These are phyloP conservation scores for Claviceps sp. DNA, from an alignment of 2,329 filamentous ascomycete species.

Conservation along the genomic window DNA sequence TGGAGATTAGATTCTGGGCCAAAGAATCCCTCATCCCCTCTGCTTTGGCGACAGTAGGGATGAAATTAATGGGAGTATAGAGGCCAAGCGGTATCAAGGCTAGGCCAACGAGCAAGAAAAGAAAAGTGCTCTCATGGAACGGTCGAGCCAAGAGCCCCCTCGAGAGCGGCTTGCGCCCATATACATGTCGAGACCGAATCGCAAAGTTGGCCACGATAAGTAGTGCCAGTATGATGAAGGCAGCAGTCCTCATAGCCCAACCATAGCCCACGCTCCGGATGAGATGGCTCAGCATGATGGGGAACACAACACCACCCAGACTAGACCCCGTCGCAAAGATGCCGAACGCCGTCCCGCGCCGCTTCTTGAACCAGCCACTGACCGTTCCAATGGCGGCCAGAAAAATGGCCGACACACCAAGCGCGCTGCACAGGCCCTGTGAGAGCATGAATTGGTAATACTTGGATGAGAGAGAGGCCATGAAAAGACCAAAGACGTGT, in stretches of 20 bases:
- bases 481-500: conserved; percentile 40
- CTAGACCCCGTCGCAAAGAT: conserved; percentile 21
- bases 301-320: conserved; percentile 26
- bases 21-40: conserved; percentile 9
- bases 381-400: conserved; percentile 20
- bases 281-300: conserved; percentile 25
- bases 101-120: conserved; percentile 13
- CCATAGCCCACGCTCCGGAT: conserved; percentile 23
- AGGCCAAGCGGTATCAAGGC: conserved; percentile 18
- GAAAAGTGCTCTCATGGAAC: conserved; percentile 13
- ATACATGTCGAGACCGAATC: conserved; percentile 14
- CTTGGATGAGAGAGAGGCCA: conserved; percentile 5
- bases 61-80: conserved; percentile 18
- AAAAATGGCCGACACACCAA: conserved; percentile 22
- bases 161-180: not conserved
- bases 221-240: conserved; percentile 22
- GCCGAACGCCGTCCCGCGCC: conserved; percentile 22
- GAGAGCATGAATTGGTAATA: conserved; percentile 14
- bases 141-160: conserved; percentile 8
- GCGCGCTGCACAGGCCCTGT: conserved; percentile 23
- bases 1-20: conserved; percentile 11
- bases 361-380: conserved; percentile 21
- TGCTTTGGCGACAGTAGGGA: conserved; percentile 9
- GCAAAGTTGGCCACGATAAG: conserved; percentile 21
- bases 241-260: conserved; percentile 26